Evolutionary conservation across 2,329 filamentous ascomycete species (phyloP).

Genomic region (Phyllosticta paracitricarpa): DNA sequence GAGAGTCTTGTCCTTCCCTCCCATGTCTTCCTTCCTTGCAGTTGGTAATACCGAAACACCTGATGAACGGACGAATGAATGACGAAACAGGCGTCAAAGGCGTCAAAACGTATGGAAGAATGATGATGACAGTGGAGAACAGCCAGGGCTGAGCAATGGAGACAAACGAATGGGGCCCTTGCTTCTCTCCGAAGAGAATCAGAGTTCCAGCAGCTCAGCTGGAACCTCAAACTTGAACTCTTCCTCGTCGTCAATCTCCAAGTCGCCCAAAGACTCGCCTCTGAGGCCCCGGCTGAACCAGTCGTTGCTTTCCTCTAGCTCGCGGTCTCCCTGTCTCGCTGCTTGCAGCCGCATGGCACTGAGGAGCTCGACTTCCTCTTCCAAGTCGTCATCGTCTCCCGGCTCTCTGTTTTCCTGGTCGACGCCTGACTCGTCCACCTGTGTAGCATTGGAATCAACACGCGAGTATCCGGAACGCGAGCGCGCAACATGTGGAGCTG

Average conservation of each 20-base stretch:
- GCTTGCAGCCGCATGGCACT: not conserved
- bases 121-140: not conserved
- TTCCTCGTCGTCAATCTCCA: constrained; percentile 14
- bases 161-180: not conserved
- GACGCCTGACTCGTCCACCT: constrained; percentile 15
- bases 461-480: constrained; percentile 20
- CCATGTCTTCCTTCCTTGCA: not conserved
- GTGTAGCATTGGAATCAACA: constrained; percentile 24
- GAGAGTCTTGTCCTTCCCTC: not conserved
- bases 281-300: constrained; percentile 2
- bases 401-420: not conserved
- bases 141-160: not conserved
- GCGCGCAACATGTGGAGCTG: not conserved
- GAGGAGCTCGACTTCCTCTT: constrained; percentile 21
- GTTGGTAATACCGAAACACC: not conserved
- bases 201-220: not conserved
- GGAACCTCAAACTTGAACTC: constrained; percentile 13
- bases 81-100: not conserved
- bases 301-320: constrained; percentile 15
- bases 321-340: constrained; percentile 11
- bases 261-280: constrained; percentile 3
- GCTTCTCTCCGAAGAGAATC: not conserved
- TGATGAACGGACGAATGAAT: not conserved
- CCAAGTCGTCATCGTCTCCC: constrained; percentile 12
- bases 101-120: not conserved